phyloP scores from a whole-genome alignment of 371 early-diverging fungal genomes.

The Mucor velutinosus region DNA sequence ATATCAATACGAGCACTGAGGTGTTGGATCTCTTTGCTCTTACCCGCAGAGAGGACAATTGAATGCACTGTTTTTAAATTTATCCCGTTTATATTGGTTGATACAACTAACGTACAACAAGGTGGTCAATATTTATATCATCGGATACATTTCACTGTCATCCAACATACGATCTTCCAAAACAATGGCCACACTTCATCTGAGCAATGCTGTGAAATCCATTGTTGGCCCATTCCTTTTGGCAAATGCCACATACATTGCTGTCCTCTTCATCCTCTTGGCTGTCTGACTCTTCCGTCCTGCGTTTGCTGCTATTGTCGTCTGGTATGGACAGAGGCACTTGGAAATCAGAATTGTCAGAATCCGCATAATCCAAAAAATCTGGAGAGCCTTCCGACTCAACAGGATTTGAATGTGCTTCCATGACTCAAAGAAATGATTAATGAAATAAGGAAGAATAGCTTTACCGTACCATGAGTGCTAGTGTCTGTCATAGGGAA shows the following conservation, averaged over 20 bases:
- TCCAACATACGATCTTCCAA: conserved; percentile 22
- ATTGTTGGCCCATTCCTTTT: conserved; percentile 14
- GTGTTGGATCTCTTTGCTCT: neutral
- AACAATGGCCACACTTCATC: conserved; percentile 29
- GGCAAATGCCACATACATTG: conserved; percentile 17
- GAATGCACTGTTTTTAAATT: neutral
- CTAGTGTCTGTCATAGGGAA: too few relatives aligned
- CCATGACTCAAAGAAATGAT: neutral
- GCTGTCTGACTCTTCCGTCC: neutral
- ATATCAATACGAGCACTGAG: neutral
- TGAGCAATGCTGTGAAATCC: conserved; percentile 17
- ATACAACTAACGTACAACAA: conserved; percentile 8
- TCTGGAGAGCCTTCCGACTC: neutral
- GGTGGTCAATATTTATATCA: neutral
- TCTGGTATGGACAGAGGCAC: conserved; percentile 1
- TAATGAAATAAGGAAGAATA: neutral
- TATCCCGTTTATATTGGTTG: neutral
- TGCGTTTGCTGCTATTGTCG: neutral
- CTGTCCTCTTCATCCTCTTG: conserved; percentile 9
- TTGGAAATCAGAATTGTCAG: conserved; percentile 14
- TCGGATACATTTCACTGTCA: neutral
- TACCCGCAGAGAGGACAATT: conserved; percentile 24
- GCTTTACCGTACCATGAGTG: neutral
- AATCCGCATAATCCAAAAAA: neutral
- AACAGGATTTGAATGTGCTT: neutral